Evolutionary conservation across 257 asterid species (phyloP).

Genomic region (Rubia yunnanensis): DNA sequence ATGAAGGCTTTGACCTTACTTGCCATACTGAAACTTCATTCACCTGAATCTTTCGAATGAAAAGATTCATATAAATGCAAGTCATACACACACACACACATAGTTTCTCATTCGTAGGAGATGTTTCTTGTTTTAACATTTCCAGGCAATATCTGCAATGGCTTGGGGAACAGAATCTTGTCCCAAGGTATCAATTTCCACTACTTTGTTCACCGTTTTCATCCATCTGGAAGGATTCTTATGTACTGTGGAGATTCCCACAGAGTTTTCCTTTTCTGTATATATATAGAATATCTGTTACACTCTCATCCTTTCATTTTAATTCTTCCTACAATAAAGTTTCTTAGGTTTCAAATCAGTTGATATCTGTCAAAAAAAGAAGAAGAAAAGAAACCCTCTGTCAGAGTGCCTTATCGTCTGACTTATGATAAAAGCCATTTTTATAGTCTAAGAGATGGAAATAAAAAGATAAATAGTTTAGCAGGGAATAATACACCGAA

Average conservation of each 20-base stretch:
- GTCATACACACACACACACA: not conserved
- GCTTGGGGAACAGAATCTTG: slow-evolving; percentile 99
- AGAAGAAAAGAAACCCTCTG: not conserved
- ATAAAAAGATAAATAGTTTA: not conserved
- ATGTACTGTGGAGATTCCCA: not conserved
- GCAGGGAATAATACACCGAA: not conserved
- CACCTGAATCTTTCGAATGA: not conserved
- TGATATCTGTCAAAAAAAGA: not conserved
- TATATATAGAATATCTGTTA: not conserved
- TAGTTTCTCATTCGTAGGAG: not conserved
- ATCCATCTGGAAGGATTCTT: not conserved
- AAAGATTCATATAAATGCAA: too few species aligned
- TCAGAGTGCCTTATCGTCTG: not conserved
- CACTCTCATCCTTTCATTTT: not conserved
- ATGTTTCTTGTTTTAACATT: not conserved
- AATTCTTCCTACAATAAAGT: not conserved
- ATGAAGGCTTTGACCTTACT: slow-evolving; percentile 9
- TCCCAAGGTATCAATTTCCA: slow-evolving; percentile 63
- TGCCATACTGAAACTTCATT: not conserved
- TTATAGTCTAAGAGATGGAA: not conserved
- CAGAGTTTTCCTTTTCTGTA: not conserved
- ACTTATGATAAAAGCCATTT: not conserved
- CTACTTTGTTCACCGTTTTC: not conserved
- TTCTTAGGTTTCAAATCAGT: slow-evolving; percentile 2
- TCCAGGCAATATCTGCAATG: slow-evolving; percentile 95